These are phyloP conservation scores for Albugo laibachii DNA, from an alignment of 352 stramenopile genomes.

Conservation along the genomic window DNA sequence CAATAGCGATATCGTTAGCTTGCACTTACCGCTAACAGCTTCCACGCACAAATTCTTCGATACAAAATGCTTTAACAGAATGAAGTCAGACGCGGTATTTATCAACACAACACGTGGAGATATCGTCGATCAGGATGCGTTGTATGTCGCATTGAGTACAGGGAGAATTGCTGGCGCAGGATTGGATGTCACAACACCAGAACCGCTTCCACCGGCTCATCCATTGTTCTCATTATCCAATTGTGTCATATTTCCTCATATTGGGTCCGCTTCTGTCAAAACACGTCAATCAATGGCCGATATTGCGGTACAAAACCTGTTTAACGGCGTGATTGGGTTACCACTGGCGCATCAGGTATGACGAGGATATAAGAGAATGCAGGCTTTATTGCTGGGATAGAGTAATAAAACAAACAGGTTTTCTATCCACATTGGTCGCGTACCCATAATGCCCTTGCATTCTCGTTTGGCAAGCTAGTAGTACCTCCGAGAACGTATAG, in stretches of 20 bases:
- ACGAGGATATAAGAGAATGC: background rate
- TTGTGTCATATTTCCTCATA: slow-evolving; percentile 17
- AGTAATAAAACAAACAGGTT: too few species aligned
- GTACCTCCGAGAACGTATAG: too few species aligned
- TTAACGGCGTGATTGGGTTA: slow-evolving; percentile 21
- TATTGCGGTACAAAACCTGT: slow-evolving; percentile 41
- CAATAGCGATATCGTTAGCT: slow-evolving; percentile 74
- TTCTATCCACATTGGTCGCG: too few species aligned
- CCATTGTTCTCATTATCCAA: slow-evolving; percentile 32
- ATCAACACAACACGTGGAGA: slow-evolving; percentile 85
- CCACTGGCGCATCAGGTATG: slow-evolving; percentile 23
- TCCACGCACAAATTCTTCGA: slow-evolving; percentile 54
- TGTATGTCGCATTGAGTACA: slow-evolving; percentile 18
- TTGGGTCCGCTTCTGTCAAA: slow-evolving; percentile 24
- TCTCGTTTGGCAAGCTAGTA: too few species aligned
- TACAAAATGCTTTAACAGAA: slow-evolving; percentile 40
- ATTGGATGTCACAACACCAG: slow-evolving; percentile 78
- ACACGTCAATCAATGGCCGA: slow-evolving; percentile 53
- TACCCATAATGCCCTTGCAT: too few species aligned
- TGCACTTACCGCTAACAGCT: slow-evolving; percentile 66
- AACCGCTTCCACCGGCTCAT: slow-evolving; percentile 73
- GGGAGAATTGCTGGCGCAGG: slow-evolving; percentile 31
- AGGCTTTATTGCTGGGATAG: too few species aligned
- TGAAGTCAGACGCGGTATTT: slow-evolving; percentile 74
- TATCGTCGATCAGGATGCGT: slow-evolving; percentile 75